Base-by-base conservation (phyloP, 192 early-diverging fungal species). In the Coemansia sp. region DNA sequence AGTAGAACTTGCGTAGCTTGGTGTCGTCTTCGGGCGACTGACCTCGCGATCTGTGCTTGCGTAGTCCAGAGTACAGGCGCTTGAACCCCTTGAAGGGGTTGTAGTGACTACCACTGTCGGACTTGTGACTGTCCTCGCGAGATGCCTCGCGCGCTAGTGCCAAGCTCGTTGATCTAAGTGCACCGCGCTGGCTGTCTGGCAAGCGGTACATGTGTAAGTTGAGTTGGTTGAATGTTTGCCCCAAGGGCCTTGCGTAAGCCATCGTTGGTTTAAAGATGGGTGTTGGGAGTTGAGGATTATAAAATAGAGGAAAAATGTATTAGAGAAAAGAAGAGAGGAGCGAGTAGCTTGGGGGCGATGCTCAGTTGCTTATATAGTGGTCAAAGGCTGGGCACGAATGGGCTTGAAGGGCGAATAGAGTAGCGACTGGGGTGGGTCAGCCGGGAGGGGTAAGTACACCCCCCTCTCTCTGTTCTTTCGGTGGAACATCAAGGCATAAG, bases 221-320 rank as follows among this genome's bases (percentile, higher is more conserved):
- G 62, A 83, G 76, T 67, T 83, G 81, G 67, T 83, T 83, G 64
- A 83, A 83, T 38, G 81, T 83, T n/a, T 83, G 81, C 47, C 81
- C 81, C 47, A 83, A 71, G 33, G 81, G 81, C 41, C 81, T 66
- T 18, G 72, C 43, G 62, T 83, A 83, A 49, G 81, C 76, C 83
- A 84, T 81, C 15, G 34, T 66, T 62, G 15, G 55, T 34, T 38
- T 58, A 8, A 13, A 33, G 58, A 57, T 57, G 27, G 15, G 16
- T 11, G 24, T 4, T 57, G 3, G n/a, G 24, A 10, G 11, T 15
- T 31, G 13, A 57, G 53, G 53, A 10, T 31, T 15, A 24, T 11
- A 16, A 33, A 57, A 31, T 12, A 24, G 27, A 29, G 53, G 11
- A 29, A 50, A 11, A 10, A 31, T 6, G 11, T 15, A n/a, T 27